A percentile compares a stretch with the other conserved stretches of the same genome.
Evolutionary conservation across 1,284 basidiomycete species (phyloP).

Genomic region (Schizophyllum amplum): DNA sequence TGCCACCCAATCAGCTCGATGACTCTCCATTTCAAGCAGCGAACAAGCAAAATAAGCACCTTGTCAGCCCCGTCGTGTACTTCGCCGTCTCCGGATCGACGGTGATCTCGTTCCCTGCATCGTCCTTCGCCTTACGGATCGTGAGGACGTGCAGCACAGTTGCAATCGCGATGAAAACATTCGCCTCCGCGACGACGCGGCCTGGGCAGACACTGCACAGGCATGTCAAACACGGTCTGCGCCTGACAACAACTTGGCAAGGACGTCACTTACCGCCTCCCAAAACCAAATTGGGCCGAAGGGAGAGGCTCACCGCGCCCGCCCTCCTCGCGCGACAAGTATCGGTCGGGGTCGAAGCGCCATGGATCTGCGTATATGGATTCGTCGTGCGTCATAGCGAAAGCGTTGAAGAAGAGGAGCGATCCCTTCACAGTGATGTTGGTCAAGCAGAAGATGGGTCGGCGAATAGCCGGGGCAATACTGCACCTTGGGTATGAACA

Average conservation of each 20-base stretch:
- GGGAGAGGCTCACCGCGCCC: conserved; percentile 12
- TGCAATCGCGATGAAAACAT: conserved; percentile 27
- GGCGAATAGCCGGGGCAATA: background rate
- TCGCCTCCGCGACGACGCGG: conserved; percentile 26
- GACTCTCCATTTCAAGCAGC: too few relatives aligned
- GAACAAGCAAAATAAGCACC: background rate
- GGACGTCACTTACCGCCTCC: conserved; percentile 14
- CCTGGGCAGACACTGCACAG: conserved; percentile 22
- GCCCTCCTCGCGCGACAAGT: conserved; percentile 16
- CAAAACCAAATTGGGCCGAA: conserved; percentile 15
- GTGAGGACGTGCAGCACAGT: conserved; percentile 20
- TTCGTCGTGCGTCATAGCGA: conserved; percentile 20
- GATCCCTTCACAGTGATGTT: background rate
- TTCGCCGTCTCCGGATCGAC: background rate
- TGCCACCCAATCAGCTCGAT: background rate
- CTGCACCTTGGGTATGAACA: conserved; percentile 22
- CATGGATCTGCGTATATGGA: conserved; percentile 21
- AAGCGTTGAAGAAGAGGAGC: background rate
- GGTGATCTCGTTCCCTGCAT: conserved; percentile 6
- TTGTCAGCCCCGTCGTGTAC: background rate
- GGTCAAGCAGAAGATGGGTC: background rate
- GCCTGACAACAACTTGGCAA: background rate
- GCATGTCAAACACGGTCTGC: background rate
- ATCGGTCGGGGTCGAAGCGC: conserved; percentile 26
- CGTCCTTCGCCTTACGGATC: conserved; percentile 8